Base-by-base conservation (phyloP, 2,329 filamentous ascomycete genomes). In the Didymella arachidicola region DNA sequence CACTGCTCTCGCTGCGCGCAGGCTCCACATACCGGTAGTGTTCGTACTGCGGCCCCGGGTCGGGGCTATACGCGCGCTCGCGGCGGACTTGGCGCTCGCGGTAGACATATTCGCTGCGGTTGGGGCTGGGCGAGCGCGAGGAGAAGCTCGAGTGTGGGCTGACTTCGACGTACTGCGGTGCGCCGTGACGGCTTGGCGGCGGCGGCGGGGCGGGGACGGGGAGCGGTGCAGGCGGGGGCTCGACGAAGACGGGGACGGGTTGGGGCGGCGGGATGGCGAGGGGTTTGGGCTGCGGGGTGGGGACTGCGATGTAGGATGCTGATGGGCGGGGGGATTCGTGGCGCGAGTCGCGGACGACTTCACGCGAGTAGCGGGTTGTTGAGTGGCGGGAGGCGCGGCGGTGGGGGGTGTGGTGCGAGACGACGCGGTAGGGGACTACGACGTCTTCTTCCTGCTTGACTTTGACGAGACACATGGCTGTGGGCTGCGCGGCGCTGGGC, bases 1-100 rank as follows among this genome's bases (percentile, higher is more conserved):
- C 56, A 47, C 71, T 71, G 46, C 61, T 72, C 61, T 71, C 72
- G 42, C 64, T 72, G 52, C 70, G 64, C 46, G 74, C 72, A 42
- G 75, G 72, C 65, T 81, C 78, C 7, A 82, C 77, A 62, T 83
- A 82, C 41, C 80, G 71, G 61, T 78, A 82, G 36, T 78, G 79
- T 61, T 82, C 80, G 63, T 80, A 81, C 19, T 77, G 73, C 25
- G 74, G 72, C 41, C 64, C 71, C 32, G 66, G 66, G 2, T 68
- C 67, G 1, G 76, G 77, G 47, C 72, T 75, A 39, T 76, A 72
- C 52, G 72, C 68, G 53, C 64, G 32, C 66, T 79, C 76, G n/a
- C 79, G 71, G 50, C 79, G 58, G 14, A 78, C 73, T 63, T 82
- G 79, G 44, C 74, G 71, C 72, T 82, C 80, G 25, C 77, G 76